Evolutionary conservation across 352 stramenopile genomes (phyloP).

Genomic region (Pythium insidiosum): DNA sequence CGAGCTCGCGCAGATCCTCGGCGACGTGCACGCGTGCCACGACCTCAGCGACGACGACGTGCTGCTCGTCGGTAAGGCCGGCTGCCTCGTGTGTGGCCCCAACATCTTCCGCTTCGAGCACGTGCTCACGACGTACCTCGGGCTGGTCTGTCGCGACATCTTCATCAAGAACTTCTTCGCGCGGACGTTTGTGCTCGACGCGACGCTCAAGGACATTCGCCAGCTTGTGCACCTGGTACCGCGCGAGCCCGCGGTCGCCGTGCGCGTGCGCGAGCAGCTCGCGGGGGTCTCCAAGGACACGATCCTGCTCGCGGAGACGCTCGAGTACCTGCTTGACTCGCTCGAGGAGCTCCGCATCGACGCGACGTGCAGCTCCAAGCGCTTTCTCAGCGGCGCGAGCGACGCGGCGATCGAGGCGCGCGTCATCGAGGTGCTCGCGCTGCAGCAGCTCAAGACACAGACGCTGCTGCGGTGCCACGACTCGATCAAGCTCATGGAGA

Average conservation of each 20-base stretch:
- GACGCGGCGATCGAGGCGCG: conserved; percentile 35
- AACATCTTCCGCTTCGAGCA: conserved; percentile 95
- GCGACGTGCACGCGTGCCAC: conserved; percentile 90
- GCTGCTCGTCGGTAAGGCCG: conserved; percentile 91
- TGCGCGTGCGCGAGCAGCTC: conserved; percentile 88
- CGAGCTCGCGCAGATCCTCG: conserved; percentile 93
- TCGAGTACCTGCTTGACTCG: conserved; percentile 94
- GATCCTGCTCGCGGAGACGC: conserved; percentile 94
- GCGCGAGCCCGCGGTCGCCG: conserved; percentile 77
- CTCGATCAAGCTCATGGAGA: conserved; percentile 94
- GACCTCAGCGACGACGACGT: conserved; percentile 94
- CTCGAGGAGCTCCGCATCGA: conserved; percentile 84
- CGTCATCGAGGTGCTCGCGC: conserved; percentile 90
- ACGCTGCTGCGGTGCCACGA: conserved; percentile 91
- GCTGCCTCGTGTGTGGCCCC: conserved; percentile 91
- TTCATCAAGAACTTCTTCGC: conserved; percentile 98
- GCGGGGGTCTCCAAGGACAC: conserved; percentile 91
- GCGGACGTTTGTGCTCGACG: conserved; percentile 93
- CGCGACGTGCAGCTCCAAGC: conserved; percentile 17
- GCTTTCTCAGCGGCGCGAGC: conserved; percentile 8
- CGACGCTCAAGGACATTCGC: conserved; percentile 93
- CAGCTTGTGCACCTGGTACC: conserved; percentile 84
- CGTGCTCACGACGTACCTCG: conserved; percentile 93
- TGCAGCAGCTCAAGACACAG: conserved; percentile 82
- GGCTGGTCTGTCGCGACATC: conserved; percentile 95